Conservation (phyloP, 257 asterid genomes). For the Ilex aquifolium region DNA sequence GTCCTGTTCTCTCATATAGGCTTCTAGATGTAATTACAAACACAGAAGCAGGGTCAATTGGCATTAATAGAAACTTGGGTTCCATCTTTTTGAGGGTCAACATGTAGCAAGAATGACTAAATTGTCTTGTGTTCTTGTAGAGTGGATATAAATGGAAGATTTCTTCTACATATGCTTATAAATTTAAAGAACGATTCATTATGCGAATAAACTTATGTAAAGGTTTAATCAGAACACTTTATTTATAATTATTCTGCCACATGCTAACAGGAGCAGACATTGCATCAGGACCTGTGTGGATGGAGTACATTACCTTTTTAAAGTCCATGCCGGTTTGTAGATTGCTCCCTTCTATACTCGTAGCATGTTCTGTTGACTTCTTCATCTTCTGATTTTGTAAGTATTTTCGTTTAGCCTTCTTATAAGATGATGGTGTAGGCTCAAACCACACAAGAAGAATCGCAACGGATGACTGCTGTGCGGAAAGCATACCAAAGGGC, state of each 20-base stretch:
- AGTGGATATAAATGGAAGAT: too few relatives aligned
- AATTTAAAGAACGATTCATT: too few relatives aligned
- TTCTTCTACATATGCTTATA: too few relatives aligned
- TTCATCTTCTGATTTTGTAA: not conserved
- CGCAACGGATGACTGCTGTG: slow-evolving; percentile 78
- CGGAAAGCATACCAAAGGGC: slow-evolving; percentile 90
- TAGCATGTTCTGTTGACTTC: slow-evolving; percentile 11
- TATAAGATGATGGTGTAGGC: slow-evolving; percentile 46
- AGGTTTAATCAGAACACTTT: not conserved
- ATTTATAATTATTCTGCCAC: not conserved
- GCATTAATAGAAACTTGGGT: too few relatives aligned
- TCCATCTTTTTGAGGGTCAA: too few relatives aligned
- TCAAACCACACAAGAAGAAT: slow-evolving; percentile 65
- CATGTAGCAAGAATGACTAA: too few relatives aligned
- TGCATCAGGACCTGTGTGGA: slow-evolving; percentile 94
- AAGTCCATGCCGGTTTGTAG: slow-evolving; percentile 79
- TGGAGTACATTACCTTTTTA: slow-evolving; percentile 80
- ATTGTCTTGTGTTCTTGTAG: too few relatives aligned
- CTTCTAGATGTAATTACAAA: too few relatives aligned
- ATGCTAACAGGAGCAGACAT: slow-evolving; percentile 77
- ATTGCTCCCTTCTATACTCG: slow-evolving; percentile 9
- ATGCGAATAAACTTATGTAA: too few relatives aligned
- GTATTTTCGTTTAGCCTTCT: slow-evolving; percentile 6
- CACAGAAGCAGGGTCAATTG: too few relatives aligned
- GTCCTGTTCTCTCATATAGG: too few relatives aligned